Evolutionary conservation across 2,329 filamentous ascomycete species (phyloP), one percentile per base, ranked within the genome.

Genomic region (Zasmidium angulare): DNA sequence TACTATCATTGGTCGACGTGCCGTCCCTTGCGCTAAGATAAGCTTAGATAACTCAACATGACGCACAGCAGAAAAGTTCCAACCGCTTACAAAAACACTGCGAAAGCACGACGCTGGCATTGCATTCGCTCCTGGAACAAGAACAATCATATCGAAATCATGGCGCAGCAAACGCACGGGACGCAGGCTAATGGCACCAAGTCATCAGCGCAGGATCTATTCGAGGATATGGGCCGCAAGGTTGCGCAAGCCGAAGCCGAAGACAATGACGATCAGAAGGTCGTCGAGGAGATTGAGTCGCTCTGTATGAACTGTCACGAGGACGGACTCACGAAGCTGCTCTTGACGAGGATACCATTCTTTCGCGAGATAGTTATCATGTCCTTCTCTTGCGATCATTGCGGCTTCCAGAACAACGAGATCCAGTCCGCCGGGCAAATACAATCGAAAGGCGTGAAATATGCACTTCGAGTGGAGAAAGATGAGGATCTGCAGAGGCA

Each of bases 291-390:
- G 68, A 81, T 83, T 57, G 79, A 82, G 65, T 81, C 77, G 62
- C 69, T 82, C 64, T 83, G 81, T 71, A 82, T 83, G 79, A 82
- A 82, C 71, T 83, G 81, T 66, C 79, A 81, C 63, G 78, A 79
- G 53, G 70, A 82, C 65, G 95, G 95, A 69, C 85, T 81, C 1
- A 99, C 95, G 14, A 85, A 89, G 60, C 84, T 99, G 21, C 86
- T 99, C 47, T 86, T 99, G 56, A 96, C 96, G 17, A 86, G 87
- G 65, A 97, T 99, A 57, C 95, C 95, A 17, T 98, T 91, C 82
- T 99, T 99, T 82, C 91, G 92, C 79, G 93, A 99, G 76, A 88
- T 99, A 64, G 91, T 99, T 70, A 86, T 99, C 76, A 96, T 97
- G 88, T 98, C 93, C 63, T 99, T 99, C 77, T 85, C 86, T 66